phyloP scores from a whole-genome alignment of 441 rosid genomes.

The Melastoma candidum region DNA sequence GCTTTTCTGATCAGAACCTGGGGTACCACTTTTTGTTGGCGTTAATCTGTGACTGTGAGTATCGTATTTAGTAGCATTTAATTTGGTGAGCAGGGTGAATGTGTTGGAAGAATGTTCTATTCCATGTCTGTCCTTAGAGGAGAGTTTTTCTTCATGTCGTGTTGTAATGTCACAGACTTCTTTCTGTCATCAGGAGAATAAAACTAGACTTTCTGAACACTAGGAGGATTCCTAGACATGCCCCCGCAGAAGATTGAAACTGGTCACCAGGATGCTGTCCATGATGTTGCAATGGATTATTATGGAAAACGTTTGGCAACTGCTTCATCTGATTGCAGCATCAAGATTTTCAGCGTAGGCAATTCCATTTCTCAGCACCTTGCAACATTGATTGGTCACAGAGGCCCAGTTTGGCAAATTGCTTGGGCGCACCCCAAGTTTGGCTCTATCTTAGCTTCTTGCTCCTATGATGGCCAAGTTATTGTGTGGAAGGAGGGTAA shows the following conservation, averaged over 20 bases:
- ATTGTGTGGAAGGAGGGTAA: slow-evolving; percentile 61
- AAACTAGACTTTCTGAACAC: too few species aligned
- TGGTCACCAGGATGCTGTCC: slow-evolving; percentile 62
- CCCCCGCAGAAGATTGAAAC: slow-evolving; percentile 65
- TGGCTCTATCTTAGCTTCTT: slow-evolving; percentile 53
- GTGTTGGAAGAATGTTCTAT: too few species aligned
- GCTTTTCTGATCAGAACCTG: too few species aligned
- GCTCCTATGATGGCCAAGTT: slow-evolving; percentile 64
- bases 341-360: slow-evolving; percentile 53
- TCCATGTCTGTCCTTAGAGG: too few species aligned
- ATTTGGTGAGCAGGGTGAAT: too few species aligned
- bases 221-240: slow-evolving; percentile 25
- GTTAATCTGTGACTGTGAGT: too few species aligned
- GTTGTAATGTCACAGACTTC: too few species aligned
- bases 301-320: slow-evolving; percentile 74
- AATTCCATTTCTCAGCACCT: slow-evolving; percentile 59
- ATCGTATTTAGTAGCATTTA: too few species aligned
- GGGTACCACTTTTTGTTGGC: too few species aligned
- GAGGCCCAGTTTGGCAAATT: slow-evolving; percentile 67
- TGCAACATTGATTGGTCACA: slow-evolving; percentile 55
- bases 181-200: too few species aligned
- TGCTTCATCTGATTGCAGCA: slow-evolving; percentile 58
- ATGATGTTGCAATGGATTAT: slow-evolving; percentile 78
- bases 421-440: slow-evolving; percentile 72
- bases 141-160: too few species aligned